These are phyloP conservation scores for Trypanosoma grayi DNA, from an alignment of 208 protist genomes.

Conservation along the genomic window DNA sequence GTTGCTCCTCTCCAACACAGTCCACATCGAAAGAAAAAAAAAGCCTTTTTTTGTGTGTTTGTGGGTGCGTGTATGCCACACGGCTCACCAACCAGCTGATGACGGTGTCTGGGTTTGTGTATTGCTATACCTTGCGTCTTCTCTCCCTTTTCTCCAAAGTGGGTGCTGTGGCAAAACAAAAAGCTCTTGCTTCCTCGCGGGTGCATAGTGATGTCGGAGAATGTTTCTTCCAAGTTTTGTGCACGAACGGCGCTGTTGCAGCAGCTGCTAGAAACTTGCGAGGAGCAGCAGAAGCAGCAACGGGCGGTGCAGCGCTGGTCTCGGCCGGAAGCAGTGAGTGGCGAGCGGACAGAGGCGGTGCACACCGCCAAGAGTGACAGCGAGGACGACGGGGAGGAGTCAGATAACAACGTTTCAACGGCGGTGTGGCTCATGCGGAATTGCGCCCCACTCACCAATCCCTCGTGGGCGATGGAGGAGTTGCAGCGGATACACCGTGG, in stretches of 20 bases:
- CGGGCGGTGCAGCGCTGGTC: neutral
- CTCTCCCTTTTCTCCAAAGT: too few relatives aligned
- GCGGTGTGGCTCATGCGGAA: constrained; percentile 32
- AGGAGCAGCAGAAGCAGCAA: neutral
- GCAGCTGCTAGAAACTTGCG: constrained; percentile 12
- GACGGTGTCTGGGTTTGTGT: too few relatives aligned
- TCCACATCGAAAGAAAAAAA: too few relatives aligned
- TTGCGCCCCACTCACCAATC: constrained; percentile 47
- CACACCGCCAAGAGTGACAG: neutral
- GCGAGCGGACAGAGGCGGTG: neutral
- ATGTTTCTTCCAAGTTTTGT: neutral
- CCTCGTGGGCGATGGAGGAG: constrained; percentile 86
- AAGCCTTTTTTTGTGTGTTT: constrained; percentile 17
- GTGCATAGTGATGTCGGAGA: neutral
- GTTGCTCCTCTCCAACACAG: too few relatives aligned
- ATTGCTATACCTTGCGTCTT: too few relatives aligned
- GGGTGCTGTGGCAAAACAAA: too few relatives aligned
- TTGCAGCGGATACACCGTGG: constrained; percentile 43
- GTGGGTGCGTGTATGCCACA: neutral
- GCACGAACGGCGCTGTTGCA: constrained; percentile 29
- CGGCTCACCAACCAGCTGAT: too few relatives aligned
- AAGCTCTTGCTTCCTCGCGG: too few relatives aligned
- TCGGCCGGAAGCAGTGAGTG: neutral
- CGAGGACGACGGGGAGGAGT: constrained; percentile 6
- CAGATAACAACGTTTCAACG: neutral